phyloP scores from a whole-genome alignment of 768 basidiomycete genomes.

The Podaxis mareebaensis region DNA sequence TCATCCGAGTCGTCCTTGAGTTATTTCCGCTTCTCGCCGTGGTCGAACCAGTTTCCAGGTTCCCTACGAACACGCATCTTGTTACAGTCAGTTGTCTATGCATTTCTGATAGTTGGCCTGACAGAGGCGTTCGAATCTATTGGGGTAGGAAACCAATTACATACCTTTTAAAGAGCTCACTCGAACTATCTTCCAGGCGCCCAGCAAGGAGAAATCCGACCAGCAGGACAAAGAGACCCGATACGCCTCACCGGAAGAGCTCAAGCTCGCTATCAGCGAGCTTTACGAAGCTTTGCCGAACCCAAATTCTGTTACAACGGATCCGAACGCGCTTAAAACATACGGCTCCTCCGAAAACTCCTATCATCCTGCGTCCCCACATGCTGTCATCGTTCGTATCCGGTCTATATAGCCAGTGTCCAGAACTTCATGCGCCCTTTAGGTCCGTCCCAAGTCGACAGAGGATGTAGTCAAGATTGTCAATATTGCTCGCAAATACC shows the following conservation, averaged over 20 bases:
- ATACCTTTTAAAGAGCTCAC: background rate
- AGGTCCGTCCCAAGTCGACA: conserved; percentile 65
- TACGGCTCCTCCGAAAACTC: conserved; percentile 73
- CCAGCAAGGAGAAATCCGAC: conserved; percentile 10
- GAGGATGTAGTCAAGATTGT: conserved; percentile 84
- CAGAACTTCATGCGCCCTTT: conserved; percentile 22
- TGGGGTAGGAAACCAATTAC: conserved; percentile 17
- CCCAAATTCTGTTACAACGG: conserved; percentile 50
- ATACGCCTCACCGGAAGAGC: conserved; percentile 50
- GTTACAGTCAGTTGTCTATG: conserved; percentile 38
- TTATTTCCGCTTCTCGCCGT: conserved; percentile 37
- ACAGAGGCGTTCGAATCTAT: conserved; percentile 28
- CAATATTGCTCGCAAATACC: conserved; percentile 70
- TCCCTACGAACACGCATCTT: conserved; percentile 31
- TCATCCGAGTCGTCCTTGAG: background rate
- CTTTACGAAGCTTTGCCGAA: conserved; percentile 46
- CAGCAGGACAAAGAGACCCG: conserved; percentile 15
- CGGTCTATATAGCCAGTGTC: background rate
- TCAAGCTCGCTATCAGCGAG: conserved; percentile 54
- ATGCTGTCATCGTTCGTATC: conserved; percentile 47
- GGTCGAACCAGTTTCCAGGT: conserved; percentile 39
- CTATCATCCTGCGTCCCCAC: conserved; percentile 60
- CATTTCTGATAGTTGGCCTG: conserved; percentile 33
- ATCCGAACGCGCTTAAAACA: conserved; percentile 47
- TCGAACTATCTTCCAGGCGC: conserved; percentile 3